Percentiles rank a stretch among this genome's conserved stretches.
Conservation (phyloP, 2,329 filamentous ascomycete species). For the Cladobotryum mycophilum region DNA sequence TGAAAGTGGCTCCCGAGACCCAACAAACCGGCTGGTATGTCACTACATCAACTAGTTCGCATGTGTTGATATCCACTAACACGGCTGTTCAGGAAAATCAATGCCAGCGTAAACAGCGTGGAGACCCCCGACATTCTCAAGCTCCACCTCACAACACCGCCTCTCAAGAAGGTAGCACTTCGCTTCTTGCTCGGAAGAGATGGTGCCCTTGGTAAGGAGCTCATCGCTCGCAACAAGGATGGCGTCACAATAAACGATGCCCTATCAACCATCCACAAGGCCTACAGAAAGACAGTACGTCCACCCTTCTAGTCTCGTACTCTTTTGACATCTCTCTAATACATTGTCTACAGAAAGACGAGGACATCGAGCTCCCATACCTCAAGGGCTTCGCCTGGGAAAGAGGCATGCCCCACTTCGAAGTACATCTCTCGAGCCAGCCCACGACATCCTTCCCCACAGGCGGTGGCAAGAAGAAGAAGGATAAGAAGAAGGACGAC, state of each 20-base stretch:
- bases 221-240: slow-evolving; percentile 84
- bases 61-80: neutral
- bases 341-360: slow-evolving; percentile 60
- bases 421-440: slow-evolving; percentile 78
- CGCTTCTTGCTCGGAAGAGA: slow-evolving; percentile 84
- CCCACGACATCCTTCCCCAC: slow-evolving; percentile 37
- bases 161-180: slow-evolving; percentile 90
- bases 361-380: slow-evolving; percentile 82
- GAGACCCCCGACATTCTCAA: slow-evolving; percentile 83
- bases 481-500: slow-evolving; percentile 59
- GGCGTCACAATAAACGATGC: slow-evolving; percentile 98
- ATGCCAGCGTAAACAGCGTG: slow-evolving; percentile 69
- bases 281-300: slow-evolving; percentile 90
- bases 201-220: slow-evolving; percentile 68
- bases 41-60: neutral
- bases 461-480: slow-evolving; percentile 58
- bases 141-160: slow-evolving; percentile 70
- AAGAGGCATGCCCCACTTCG: slow-evolving; percentile 79
- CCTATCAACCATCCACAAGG: slow-evolving; percentile 89
- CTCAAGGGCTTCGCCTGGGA: slow-evolving; percentile 96
- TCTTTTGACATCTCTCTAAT: neutral
- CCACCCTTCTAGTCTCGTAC: neutral
- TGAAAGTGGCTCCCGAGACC: slow-evolving; percentile 73
- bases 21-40: slow-evolving; percentile 83
- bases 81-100: slow-evolving; percentile 69